Percentiles rank a stretch among this genome's conserved stretches.
Evolutionary conservation across 108 stramenopile genomes (phyloP).

Genomic region (Aurantiochytrium sp.): DNA sequence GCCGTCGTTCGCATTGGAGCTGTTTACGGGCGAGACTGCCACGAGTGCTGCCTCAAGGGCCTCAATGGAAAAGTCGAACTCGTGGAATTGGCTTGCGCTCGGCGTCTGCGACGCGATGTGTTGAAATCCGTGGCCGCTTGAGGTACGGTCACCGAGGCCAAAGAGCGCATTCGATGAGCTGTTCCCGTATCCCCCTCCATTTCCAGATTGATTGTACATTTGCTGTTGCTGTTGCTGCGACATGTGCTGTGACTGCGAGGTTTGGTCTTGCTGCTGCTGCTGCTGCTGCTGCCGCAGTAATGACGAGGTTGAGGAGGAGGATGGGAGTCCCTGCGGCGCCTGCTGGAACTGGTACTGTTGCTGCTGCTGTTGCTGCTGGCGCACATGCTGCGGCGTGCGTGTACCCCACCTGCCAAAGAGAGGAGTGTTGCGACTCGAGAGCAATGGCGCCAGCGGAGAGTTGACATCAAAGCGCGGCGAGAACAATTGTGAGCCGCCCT

Average conservation of each 20-base stretch:
- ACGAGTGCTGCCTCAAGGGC: background rate
- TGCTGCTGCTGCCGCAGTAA: too few relatives aligned
- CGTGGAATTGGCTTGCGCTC: background rate
- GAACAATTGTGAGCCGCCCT: background rate
- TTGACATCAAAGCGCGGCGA: background rate
- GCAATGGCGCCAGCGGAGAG: background rate
- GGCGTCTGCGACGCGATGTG: background rate
- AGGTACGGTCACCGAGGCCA: background rate
- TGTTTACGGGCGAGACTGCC: background rate
- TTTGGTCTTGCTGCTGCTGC: too few relatives aligned
- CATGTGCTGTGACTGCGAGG: too few relatives aligned
- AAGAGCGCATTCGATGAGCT: background rate
- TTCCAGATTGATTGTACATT: too few relatives aligned
- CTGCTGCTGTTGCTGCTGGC: background rate
- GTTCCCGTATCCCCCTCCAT: background rate
- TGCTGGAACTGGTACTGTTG: background rate
- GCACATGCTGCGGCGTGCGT: background rate
- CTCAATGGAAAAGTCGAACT: constrained; percentile 6
- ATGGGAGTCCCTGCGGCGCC: background rate
- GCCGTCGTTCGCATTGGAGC: background rate
- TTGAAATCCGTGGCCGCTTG: background rate
- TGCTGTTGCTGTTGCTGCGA: too few relatives aligned
- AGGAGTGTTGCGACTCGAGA: background rate
- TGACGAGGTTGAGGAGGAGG: background rate
- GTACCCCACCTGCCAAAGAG: constrained; percentile 3